Evolutionary conservation across 805 yeast species (phyloP).

Genomic region (Pichia gijzeniarum): DNA sequence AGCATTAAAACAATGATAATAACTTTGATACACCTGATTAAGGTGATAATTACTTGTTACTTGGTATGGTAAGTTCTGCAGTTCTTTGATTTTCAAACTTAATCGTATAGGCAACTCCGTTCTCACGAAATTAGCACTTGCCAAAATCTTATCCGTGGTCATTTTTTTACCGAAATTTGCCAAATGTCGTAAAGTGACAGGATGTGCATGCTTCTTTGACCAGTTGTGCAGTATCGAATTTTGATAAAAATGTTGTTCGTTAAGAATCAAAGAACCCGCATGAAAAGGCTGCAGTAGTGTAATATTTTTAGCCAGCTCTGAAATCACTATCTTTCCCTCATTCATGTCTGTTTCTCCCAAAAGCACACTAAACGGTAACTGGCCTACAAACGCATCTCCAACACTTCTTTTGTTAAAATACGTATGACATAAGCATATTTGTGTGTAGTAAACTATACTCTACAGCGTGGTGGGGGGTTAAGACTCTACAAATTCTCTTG

Average conservation of each 20-base stretch:
- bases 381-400: no score
- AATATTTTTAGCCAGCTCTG: not conserved
- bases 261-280: constrained; percentile 11
- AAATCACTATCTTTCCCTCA: not conserved
- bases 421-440: no score
- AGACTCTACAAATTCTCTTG: no score
- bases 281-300: constrained; percentile 9
- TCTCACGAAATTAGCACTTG: constrained; percentile 84
- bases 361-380: no score
- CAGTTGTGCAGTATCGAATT: constrained; percentile 61
- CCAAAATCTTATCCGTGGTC: constrained; percentile 67
- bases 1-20: constrained; percentile 80
- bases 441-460: no score
- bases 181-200: constrained; percentile 82
- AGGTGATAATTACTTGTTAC: constrained; percentile 82
- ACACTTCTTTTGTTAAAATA: no score
- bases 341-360: not conserved
- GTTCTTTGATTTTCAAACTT: constrained; percentile 69
- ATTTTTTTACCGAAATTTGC: constrained; percentile 83
- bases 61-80: constrained; percentile 75
- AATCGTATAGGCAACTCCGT: constrained; percentile 79
- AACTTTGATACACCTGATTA: constrained; percentile 78
- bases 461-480: no score
- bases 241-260: constrained; percentile 80
- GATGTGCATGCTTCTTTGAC: constrained; percentile 66